Base-by-base conservation (phyloP, 73 alveolate species). In the Paramecium octaurelia region DNA sequence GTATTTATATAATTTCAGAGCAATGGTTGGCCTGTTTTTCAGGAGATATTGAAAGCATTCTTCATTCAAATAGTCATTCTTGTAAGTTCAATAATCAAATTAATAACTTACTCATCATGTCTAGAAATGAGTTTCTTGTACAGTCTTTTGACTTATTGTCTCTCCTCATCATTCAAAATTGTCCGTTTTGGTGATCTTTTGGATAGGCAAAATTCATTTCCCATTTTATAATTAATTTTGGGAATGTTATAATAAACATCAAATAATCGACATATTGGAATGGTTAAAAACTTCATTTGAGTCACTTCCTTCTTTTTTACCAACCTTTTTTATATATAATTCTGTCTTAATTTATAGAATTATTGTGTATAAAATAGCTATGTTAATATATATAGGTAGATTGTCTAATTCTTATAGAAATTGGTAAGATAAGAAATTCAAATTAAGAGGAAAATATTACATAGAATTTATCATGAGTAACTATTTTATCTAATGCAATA, bases 31-130 rank as follows among this genome's bases (percentile, higher is more conserved):
- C 34, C 75, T 80, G n/a, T 80, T 24, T 44, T 40, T 27, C 29
- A 44, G n/a, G 50, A 80, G 91, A 31, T 38, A 44, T 80, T 23
- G 43, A 48, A 80, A 80, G 34, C 73, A 43, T 24, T 80, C 70
- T 46, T 80, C 91, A 46, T 48, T 80, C 91, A 80, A 12, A 80
- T 14, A 80, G 44, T 80, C 50, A 18, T 46, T 18, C 70, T 80
- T 46, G 73, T 80, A 80, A 80, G 91, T 80, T 27, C 91, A 31
- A 24, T 24, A 48, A 64, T 64, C 36, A 80, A 80, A 80, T 38
- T 80, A 42, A 46, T 42, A 44, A 80, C 38, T 43, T 80, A 80
- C 91, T 80, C 91, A 31, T 80, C 70, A 80, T 80, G 57, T 44
- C 91, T 40, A 24, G 64, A 44, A 5, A 31, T 80, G 2, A 80